Percentiles rank a stretch among this genome's conserved stretches.
phyloP scores from a whole-genome alignment of 2,329 filamentous ascomycete genomes.

The Magnaporthiopsis incrustans region DNA sequence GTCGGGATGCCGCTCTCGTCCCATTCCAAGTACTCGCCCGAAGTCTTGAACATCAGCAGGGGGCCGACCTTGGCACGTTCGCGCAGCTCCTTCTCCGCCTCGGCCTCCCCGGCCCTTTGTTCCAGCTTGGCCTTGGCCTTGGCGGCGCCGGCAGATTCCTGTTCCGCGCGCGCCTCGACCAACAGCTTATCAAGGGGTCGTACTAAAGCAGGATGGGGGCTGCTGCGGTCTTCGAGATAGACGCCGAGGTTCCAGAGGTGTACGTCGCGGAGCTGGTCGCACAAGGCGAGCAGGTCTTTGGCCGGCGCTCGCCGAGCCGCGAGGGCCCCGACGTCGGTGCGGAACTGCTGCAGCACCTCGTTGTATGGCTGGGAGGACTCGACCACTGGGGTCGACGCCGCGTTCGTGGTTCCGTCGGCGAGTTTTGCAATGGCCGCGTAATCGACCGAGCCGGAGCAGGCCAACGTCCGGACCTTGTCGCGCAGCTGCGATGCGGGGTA shows the following conservation, averaged over 20 bases:
- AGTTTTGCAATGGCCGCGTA: slow-evolving; percentile 14
- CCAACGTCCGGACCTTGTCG: slow-evolving; percentile 23
- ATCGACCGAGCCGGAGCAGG: slow-evolving; percentile 31
- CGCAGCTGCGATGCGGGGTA: slow-evolving; percentile 40
- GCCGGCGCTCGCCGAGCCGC: slow-evolving; percentile 35
- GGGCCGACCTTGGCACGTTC: slow-evolving; percentile 23
- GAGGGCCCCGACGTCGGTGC: slow-evolving; percentile 33
- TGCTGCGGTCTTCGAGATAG: slow-evolving; percentile 62
- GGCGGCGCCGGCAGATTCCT: slow-evolving; percentile 41
- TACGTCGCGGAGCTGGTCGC: slow-evolving; percentile 56
- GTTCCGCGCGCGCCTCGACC: slow-evolving; percentile 39
- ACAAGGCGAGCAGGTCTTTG: slow-evolving; percentile 55
- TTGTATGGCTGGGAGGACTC: slow-evolving; percentile 17
- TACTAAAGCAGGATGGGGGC: slow-evolving; percentile 49
- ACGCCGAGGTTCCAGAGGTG: slow-evolving; percentile 59
- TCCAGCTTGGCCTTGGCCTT: slow-evolving; percentile 33
- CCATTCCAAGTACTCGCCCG: slow-evolving; percentile 54
- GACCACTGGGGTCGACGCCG: slow-evolving; percentile 8
- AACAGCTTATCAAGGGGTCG: slow-evolving; percentile 54
- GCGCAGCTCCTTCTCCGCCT: slow-evolving; percentile 30
- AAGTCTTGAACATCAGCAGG: slow-evolving; percentile 25
- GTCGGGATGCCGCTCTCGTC: slow-evolving; percentile 58
- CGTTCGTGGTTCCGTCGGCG: slow-evolving; percentile 13
- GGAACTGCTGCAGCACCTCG: slow-evolving; percentile 25
- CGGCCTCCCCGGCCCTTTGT: slow-evolving; percentile 26